Evolutionary conservation across 177 flowering plant species (phyloP).

Genomic region (Tripterygium wilfordii): DNA sequence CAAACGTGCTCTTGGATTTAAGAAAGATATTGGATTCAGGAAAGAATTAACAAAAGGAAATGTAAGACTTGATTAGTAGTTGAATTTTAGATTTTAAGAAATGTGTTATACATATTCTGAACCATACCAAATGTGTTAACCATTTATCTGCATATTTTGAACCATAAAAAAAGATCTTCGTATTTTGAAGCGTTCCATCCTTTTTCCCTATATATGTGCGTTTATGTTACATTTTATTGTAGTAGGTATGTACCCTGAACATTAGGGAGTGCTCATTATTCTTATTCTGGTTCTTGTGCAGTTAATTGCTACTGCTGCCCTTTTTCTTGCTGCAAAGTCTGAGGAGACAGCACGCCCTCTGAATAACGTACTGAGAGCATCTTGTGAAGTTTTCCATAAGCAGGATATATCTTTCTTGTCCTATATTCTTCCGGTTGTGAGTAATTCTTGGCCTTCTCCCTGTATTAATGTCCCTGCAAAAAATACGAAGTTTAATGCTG

Average conservation of each 20-base stretch:
- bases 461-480: not conserved
- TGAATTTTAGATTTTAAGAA: too few species aligned
- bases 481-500: too few species aligned
- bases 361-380: slow-evolving; percentile 59
- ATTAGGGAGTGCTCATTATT: not conserved
- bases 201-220: too few species aligned
- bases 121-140: too few species aligned
- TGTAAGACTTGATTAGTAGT: too few species aligned
- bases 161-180: too few species aligned
- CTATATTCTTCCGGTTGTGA: slow-evolving; percentile 64
- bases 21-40: not conserved
- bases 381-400: slow-evolving; percentile 74
- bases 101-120: too few species aligned
- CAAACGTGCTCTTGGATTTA: not conserved
- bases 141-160: too few species aligned
- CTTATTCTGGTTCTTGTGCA: slow-evolving; percentile 33
- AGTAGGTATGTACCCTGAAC: not conserved
- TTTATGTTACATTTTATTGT: too few species aligned
- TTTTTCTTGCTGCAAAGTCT: slow-evolving; percentile 88
- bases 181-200: too few species aligned
- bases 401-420: slow-evolving; percentile 59
- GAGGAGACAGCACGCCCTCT: slow-evolving; percentile 91
- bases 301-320: slow-evolving; percentile 89
- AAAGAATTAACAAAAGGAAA: too few species aligned
- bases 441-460: slow-evolving; percentile 19